A percentile compares a stretch with the other conserved stretches of the same genome.
phyloP scores from a whole-genome alignment of 495 filamentous ascomycete genomes.

The Penicillium taxi region DNA sequence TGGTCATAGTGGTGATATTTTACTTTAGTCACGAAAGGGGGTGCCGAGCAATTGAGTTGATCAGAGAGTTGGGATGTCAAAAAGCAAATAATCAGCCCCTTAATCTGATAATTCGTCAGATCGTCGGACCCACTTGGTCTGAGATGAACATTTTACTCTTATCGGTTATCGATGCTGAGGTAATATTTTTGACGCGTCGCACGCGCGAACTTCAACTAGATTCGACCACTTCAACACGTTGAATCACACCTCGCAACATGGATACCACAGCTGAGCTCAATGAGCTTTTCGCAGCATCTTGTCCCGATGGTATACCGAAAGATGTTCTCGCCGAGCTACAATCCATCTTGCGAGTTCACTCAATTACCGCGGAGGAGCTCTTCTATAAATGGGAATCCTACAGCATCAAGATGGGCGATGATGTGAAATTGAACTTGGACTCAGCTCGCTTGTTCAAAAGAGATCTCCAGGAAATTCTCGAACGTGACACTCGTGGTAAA shows the following conservation, averaged over 20 bases:
- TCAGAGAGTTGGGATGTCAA: conserved; percentile 1
- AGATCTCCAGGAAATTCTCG: conserved; percentile 74
- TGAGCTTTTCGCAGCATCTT: conserved; percentile 53
- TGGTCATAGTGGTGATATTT: conserved; percentile 7
- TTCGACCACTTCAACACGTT: conserved; percentile 4
- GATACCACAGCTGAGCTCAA: conserved; percentile 50
- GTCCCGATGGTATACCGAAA: conserved; percentile 50
- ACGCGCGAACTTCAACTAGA: conserved; percentile 10
- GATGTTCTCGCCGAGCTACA: conserved; percentile 72
- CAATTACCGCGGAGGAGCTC: conserved; percentile 68
- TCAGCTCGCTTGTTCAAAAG: conserved; percentile 72
- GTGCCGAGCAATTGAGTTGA: neutral
- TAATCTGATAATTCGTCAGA: neutral
- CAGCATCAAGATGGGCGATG: conserved; percentile 84
- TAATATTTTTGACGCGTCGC: conserved; percentile 13
- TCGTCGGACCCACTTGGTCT: conserved; percentile 1
- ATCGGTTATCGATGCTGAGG: conserved; percentile 10
- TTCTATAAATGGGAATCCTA: conserved; percentile 99
- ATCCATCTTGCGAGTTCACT: conserved; percentile 76
- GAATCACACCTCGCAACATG: conserved; percentile 9
- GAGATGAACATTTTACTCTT: conserved; percentile 14
- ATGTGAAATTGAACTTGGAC: conserved; percentile 59
- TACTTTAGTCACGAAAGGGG: neutral
- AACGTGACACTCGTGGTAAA: conserved; percentile 59
- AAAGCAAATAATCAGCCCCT: neutral